A percentile compares a stretch with the other conserved stretches of the same genome.
These are phyloP conservation scores for Salvia hispanica DNA, from an alignment of 257 asterid genomes.

Conservation along the genomic window DNA sequence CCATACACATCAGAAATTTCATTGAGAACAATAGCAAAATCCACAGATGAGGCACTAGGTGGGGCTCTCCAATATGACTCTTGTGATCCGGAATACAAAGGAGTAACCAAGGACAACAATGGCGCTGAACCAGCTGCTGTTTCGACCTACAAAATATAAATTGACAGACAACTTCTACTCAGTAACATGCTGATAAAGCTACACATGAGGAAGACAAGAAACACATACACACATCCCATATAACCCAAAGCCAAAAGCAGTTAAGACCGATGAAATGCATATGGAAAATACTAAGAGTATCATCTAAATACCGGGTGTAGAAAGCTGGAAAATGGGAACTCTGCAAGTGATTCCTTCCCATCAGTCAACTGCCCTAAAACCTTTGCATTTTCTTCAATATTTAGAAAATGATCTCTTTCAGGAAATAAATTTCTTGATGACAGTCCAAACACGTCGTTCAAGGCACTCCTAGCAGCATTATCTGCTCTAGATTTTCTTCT, in stretches of 20 bases:
- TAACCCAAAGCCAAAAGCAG: conserved; percentile 22
- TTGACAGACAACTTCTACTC: conserved; percentile 23
- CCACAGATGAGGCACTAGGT: conserved; percentile 67
- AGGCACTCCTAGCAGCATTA: conserved; percentile 68
- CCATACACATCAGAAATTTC: conserved; percentile 88
- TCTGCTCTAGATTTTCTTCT: conserved; percentile 62
- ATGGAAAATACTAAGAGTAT: conserved; percentile 23
- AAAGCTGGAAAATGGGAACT: conserved; percentile 92
- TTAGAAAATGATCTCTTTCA: conserved; percentile 42
- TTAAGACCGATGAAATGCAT: conserved; percentile 29
- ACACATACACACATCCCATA: conserved; percentile 9
- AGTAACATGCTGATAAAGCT: conserved; percentile 27
- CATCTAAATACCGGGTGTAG: conserved; percentile 69
- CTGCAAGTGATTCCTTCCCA: conserved; percentile 92
- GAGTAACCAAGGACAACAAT: conserved; percentile 72
- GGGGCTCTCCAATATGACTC: conserved; percentile 96
- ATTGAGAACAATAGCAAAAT: conserved; percentile 75
- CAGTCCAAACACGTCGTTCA: conserved; percentile 59
- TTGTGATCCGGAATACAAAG: conserved; percentile 63
- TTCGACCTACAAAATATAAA: conserved; percentile 63
- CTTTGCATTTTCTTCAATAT: conserved; percentile 42
- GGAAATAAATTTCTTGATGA: conserved; percentile 44
- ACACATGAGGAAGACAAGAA: conserved; percentile 9
- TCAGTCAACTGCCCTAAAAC: conserved; percentile 52
- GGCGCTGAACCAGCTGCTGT: conserved; percentile 92